phyloP scores from a whole-genome alignment of 805 yeast genomes.

The Candida ulmi region DNA sequence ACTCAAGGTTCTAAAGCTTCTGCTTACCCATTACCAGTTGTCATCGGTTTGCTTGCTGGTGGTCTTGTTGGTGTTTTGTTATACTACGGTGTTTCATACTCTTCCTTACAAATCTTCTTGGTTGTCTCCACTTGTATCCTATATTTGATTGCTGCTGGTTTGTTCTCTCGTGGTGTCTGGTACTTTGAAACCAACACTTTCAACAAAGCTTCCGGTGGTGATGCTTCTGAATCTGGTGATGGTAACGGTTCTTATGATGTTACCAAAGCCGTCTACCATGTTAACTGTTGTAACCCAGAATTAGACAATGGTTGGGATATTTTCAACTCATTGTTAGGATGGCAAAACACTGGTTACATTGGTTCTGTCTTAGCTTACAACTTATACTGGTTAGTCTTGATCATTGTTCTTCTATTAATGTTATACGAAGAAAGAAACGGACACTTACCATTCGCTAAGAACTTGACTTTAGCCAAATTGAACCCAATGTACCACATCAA shows the following conservation, averaged over 20 bases:
- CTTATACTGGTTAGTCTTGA: constrained; percentile 76
- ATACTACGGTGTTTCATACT: constrained; percentile 75
- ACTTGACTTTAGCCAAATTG: constrained; percentile 40
- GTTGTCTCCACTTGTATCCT: constrained; percentile 83
- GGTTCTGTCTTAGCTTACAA: constrained; percentile 90
- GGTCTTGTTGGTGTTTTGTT: constrained; percentile 58
- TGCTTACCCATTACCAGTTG: constrained; percentile 91
- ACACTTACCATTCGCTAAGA: constrained; percentile 66
- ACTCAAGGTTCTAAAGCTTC: constrained; percentile 46
- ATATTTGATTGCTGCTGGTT: constrained; percentile 86
- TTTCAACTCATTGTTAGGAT: constrained; percentile 88
- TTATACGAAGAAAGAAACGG: constrained; percentile 80
- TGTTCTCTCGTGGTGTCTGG: constrained; percentile 93
- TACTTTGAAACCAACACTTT: constrained; percentile 68
- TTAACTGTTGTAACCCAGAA: constrained; percentile 95
- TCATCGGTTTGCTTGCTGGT: constrained; percentile 83
- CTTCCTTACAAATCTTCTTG: constrained; percentile 84
- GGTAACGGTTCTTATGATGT: constrained; percentile 96
- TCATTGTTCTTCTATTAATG: constrained; percentile 52
- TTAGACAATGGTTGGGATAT: constrained; percentile 94
- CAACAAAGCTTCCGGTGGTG: constrained; percentile 77
- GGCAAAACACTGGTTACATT: constrained; percentile 95
- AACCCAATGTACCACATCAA: constrained; percentile 74
- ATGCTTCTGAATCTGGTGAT: constrained; percentile 85
- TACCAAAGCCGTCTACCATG: constrained; percentile 82